Percentiles rank a stretch among this genome's conserved stretches.
Conservation (phyloP, 2,329 filamentous ascomycete genomes). For the Paraconiothyrium brasiliense region DNA sequence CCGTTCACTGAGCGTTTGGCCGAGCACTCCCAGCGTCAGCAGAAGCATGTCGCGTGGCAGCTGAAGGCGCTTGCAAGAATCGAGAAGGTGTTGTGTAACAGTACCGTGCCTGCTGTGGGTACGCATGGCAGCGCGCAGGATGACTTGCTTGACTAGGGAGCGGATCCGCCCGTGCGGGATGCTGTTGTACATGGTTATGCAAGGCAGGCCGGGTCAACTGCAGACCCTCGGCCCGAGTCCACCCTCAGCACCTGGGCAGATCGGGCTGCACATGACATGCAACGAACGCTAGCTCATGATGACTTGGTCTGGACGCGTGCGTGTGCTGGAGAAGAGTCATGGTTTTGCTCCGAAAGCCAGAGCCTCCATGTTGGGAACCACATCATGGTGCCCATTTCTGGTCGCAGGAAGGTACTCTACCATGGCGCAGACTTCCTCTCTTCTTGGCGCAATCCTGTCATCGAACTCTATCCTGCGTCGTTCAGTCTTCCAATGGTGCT, state of each 20-base stretch:
- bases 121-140: neutral
- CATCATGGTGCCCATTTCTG: too few species aligned
- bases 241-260: neutral
- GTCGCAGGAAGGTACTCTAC: neutral
- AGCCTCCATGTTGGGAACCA: neutral
- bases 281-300: conserved; percentile 7
- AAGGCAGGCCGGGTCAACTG: neutral
- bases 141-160: conserved; percentile 10
- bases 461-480: neutral
- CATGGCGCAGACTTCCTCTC: neutral
- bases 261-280: conserved; percentile 8
- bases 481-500: neutral
- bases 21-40: neutral
- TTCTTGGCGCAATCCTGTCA: neutral
- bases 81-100: conserved; percentile 7
- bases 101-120: too few species aligned
- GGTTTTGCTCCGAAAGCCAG: neutral
- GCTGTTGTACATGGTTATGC: neutral
- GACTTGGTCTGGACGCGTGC: neutral
- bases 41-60: neutral
- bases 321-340: conserved; percentile 1
- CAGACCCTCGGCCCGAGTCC: conserved; percentile 7
- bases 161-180: conserved; percentile 6
- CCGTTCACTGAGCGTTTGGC: neutral
- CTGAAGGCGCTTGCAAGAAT: neutral